Evolutionary conservation across 2,329 filamentous ascomycete genomes (phyloP), one percentile per base, ranked within the genome.

Genomic region (Ophiostoma sp.): DNA sequence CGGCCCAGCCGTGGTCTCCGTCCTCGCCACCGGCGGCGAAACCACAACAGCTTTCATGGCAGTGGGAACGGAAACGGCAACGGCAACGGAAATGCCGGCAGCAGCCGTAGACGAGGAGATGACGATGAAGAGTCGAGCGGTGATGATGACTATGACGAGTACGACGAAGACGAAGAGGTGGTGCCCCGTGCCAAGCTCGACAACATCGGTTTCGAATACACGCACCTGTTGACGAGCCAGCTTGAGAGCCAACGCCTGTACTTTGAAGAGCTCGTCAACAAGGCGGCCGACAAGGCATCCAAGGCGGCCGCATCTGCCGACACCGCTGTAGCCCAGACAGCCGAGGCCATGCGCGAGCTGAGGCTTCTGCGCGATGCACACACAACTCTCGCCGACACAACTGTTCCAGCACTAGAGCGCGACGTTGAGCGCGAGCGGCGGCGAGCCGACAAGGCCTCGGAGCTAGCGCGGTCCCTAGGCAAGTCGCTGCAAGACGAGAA

Each of bases 171-270:
- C 75, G 84, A 86, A 73, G 85, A 86, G 54, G 91, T 93, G 72
- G 86, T 89, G 15, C 90, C 91, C 1, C 83, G 90, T 27, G 85
- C 86, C 64, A 90, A 90, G 77, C 78, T 89, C 11, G 87, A 90
- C 73, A 92, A 87, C 76, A 96, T 98, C 77, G 92, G 92, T 39
- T 86, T 95, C 74, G 95, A 99, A 80, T 99, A 98, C 78, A 95
- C 94, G 0, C 94, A 97, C 77, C 87, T 99, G 1, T 86, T 99
- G 13, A 96, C 92, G 3, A 94, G 90, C 72, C 95, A 99, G 77
- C 87, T 99, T 2, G 95, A 98, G 77, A 93, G 90, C 62, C 95
- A 99, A 78, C 87, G 95, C 11, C 85, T 91, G 0, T 99, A 98
- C 79, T 99, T 96, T 75, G 94, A 98, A 78, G 94, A 96, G 75